Conservation (phyloP, 768 basidiomycete species). For the Strobilomyces dryophilus region DNA sequence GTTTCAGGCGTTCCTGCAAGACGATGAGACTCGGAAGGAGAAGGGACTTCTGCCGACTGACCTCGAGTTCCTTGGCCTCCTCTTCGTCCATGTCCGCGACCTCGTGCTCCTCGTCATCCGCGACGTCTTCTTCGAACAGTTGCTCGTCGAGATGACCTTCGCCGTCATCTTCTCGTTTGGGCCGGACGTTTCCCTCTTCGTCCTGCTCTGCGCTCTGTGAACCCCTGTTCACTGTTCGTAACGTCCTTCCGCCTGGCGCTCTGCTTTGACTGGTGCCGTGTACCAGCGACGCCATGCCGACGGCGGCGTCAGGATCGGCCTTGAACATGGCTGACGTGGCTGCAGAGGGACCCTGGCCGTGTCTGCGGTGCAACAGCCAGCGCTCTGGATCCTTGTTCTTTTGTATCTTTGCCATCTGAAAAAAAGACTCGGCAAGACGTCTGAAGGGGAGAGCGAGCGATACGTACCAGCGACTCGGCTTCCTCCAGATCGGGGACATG, state of each 20-base stretch:
- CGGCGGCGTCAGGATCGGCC: conserved; percentile 47
- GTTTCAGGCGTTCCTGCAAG: conserved; percentile 73
- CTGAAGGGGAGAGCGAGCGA: not conserved
- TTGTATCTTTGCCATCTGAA: conserved; percentile 41
- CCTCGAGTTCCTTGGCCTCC: conserved; percentile 81
- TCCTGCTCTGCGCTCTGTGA: conserved; percentile 61
- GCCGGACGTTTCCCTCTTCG: conserved; percentile 53
- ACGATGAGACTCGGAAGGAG: not conserved
- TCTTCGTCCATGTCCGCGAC: conserved; percentile 74
- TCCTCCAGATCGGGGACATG: conserved; percentile 63
- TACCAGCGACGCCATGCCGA: conserved; percentile 44
- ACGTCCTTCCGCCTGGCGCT: conserved; percentile 62
- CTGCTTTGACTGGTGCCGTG: conserved; percentile 51
- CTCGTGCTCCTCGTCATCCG: conserved; percentile 83
- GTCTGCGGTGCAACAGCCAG: conserved; percentile 62
- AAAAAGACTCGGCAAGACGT: not conserved
- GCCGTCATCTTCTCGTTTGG: conserved; percentile 59
- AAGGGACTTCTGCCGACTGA: conserved; percentile 26
- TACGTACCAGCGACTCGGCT: conserved; percentile 62
- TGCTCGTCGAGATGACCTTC: conserved; percentile 85
- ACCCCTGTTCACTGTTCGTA: conserved; percentile 68
- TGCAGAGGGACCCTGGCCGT: conserved; percentile 55
- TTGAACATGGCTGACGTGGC: conserved; percentile 70
- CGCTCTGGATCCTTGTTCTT: conserved; percentile 74
- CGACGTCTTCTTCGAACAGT: conserved; percentile 78